Conservation (phyloP, 148 eudicot species). For the Cornus controversa region DNA sequence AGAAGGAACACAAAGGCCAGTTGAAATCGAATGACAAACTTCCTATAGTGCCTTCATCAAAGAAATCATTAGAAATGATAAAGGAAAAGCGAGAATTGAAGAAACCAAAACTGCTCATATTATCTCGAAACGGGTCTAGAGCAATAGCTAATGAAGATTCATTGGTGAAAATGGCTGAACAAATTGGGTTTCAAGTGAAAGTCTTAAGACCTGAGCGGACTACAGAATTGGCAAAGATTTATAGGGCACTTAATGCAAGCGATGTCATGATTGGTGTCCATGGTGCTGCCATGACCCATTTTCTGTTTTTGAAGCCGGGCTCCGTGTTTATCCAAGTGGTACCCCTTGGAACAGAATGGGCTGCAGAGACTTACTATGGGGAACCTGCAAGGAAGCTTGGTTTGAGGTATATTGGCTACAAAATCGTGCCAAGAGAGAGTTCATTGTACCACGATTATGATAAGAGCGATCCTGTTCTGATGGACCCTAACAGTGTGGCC, state of each 20-base stretch:
- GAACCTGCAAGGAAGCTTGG: constrained; percentile 75
- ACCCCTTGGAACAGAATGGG: constrained; percentile 89
- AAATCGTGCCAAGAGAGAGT: constrained; percentile 68
- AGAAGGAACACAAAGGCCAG: constrained; percentile 47
- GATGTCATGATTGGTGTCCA: constrained; percentile 89
- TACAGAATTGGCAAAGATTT: constrained; percentile 71
- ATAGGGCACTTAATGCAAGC: constrained; percentile 57
- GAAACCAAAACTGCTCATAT: constrained; percentile 65
- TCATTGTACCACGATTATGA: constrained; percentile 69
- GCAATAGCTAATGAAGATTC: constrained; percentile 62
- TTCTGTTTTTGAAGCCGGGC: constrained; percentile 67
- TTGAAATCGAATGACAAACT: constrained; percentile 6
- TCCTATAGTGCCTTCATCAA: constrained; percentile 22
- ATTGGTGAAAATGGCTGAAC: constrained; percentile 65
- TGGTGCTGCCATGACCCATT: constrained; percentile 90
- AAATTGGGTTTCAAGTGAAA: constrained; percentile 62
- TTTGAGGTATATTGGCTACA: constrained; percentile 70
- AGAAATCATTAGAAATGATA: background rate
- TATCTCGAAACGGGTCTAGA: constrained; percentile 71
- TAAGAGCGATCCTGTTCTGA: constrained; percentile 56
- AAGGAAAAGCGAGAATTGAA: background rate
- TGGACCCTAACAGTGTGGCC: constrained; percentile 56
- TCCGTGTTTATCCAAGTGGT: constrained; percentile 76
- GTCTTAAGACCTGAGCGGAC: constrained; percentile 54
- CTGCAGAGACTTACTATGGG: constrained; percentile 75